Percentiles rank a stretch among this genome's conserved stretches.
These are phyloP conservation scores for Paraphysoderma sedebokerense DNA, from an alignment of 371 early-diverging fungal genomes.

Conservation along the genomic window DNA sequence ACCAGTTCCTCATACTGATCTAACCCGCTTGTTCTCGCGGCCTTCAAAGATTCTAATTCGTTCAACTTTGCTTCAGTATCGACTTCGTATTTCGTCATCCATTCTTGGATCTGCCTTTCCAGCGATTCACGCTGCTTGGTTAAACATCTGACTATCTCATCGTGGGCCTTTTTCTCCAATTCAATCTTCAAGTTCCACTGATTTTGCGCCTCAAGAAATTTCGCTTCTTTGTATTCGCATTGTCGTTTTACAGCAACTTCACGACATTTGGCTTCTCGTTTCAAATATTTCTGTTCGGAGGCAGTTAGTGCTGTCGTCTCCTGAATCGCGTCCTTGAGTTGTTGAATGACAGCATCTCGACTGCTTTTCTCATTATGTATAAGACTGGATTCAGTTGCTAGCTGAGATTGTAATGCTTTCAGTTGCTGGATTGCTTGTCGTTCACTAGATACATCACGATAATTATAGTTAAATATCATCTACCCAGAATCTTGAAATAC, in stretches of 20 bases:
- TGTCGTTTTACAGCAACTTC: constrained; percentile 18
- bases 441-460: constrained; percentile 13
- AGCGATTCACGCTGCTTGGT: constrained; percentile 16
- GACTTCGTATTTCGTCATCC: constrained; percentile 34
- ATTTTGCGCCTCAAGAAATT: constrained; percentile 9
- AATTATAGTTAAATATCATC: neutral
- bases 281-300: constrained; percentile 33
- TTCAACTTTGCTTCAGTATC: constrained; percentile 27
- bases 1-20: constrained; percentile 31
- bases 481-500: neutral
- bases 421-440: constrained; percentile 19
- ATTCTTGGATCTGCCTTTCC: constrained; percentile 28
- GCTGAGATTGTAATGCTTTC: constrained; percentile 18
- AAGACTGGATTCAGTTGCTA: constrained; percentile 4
- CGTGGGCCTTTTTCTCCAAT: constrained; percentile 22
- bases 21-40: constrained; percentile 17
- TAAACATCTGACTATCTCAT: constrained; percentile 21
- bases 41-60: constrained; percentile 26
- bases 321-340: constrained; percentile 34
- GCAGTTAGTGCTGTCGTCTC: constrained; percentile 30
- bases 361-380: constrained; percentile 19
- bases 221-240: constrained; percentile 13
- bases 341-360: constrained; percentile 28
- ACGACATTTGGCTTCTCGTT: constrained; percentile 30
- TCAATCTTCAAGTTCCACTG: constrained; percentile 10